These are phyloP conservation scores for Diaporthe humulicola DNA, from an alignment of 2,329 filamentous ascomycete genomes.

Conservation along the genomic window DNA sequence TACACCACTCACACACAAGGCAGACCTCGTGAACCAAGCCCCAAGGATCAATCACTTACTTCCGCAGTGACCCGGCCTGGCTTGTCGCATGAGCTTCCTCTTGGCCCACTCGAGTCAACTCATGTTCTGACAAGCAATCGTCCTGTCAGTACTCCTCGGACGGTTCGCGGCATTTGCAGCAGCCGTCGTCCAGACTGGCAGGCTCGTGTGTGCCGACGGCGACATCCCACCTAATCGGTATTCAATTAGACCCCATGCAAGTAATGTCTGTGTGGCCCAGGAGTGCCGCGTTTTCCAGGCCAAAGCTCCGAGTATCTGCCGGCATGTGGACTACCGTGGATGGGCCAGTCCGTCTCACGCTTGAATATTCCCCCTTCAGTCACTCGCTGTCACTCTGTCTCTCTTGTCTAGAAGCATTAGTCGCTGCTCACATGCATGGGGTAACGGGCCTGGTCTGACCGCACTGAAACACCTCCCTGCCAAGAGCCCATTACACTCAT, in stretches of 20 bases:
- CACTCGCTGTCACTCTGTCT: neutral
- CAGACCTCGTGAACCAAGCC: conserved; percentile 12
- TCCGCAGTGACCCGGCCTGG: neutral
- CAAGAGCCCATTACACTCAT: conserved; percentile 20
- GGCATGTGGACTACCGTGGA: conserved; percentile 15
- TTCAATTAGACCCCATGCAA: neutral
- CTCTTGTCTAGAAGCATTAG: conserved; percentile 8
- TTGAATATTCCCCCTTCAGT: conserved; percentile 7
- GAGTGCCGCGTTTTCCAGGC: neutral
- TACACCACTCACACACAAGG: neutral
- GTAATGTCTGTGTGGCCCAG: neutral
- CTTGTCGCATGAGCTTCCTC: conserved; percentile 19
- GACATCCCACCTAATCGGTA: conserved; percentile 8
- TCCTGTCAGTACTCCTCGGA: conserved; percentile 22
- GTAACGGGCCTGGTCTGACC: conserved; percentile 25
- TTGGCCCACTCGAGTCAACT: conserved; percentile 1
- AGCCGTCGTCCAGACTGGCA: conserved; percentile 10
- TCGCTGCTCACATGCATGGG: conserved; percentile 16
- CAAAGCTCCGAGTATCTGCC: conserved; percentile 2
- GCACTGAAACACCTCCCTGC: conserved; percentile 38
- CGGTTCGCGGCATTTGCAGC: conserved; percentile 16
- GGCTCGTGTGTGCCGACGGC: neutral
- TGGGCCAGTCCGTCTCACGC: neutral
- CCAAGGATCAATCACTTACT: neutral
- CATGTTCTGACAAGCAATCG: conserved; percentile 26